Conservation (phyloP, 2,329 filamentous ascomycete genomes). For the Cercospora citrullina region DNA sequence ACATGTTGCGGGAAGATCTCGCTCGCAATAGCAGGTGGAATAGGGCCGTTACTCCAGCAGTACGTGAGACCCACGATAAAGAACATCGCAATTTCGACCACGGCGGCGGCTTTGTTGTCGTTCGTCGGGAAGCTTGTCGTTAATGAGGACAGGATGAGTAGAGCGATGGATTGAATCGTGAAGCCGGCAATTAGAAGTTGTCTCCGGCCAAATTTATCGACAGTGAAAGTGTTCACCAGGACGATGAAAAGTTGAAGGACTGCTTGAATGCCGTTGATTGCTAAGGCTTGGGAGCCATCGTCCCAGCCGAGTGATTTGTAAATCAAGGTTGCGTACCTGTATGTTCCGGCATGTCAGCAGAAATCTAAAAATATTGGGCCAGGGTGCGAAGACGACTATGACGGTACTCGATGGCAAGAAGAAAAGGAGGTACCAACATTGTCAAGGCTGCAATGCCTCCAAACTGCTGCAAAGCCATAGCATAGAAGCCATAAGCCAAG, state of each 20-base stretch:
- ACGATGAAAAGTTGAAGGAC: slow-evolving; percentile 44
- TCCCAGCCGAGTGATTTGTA: not conserved
- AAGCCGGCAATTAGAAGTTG: slow-evolving; percentile 42
- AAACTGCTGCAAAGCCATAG: not conserved
- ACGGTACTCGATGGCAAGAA: not conserved
- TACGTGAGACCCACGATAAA: not conserved
- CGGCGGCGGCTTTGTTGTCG: not conserved
- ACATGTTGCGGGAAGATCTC: not conserved
- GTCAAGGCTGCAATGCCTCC: not conserved
- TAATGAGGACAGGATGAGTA: not conserved
- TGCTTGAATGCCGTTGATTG: slow-evolving; percentile 41
- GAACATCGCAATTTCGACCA: not conserved
- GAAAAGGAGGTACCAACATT: not conserved
- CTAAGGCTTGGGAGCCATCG: not conserved
- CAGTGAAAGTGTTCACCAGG: slow-evolving; percentile 45
- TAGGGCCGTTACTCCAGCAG: not conserved
- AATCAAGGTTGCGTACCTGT: not conserved
- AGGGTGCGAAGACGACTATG: not conserved
- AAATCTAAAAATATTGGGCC: not conserved
- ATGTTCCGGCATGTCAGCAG: not conserved
- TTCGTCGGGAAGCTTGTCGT: not conserved
- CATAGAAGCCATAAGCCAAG: not conserved
- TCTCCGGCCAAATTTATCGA: slow-evolving; percentile 41
- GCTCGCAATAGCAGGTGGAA: not conserved
- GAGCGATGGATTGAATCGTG: slow-evolving; percentile 39